Evolutionary conservation across 768 basidiomycete species (phyloP).

Genomic region (Lentinus tigrinus): DNA sequence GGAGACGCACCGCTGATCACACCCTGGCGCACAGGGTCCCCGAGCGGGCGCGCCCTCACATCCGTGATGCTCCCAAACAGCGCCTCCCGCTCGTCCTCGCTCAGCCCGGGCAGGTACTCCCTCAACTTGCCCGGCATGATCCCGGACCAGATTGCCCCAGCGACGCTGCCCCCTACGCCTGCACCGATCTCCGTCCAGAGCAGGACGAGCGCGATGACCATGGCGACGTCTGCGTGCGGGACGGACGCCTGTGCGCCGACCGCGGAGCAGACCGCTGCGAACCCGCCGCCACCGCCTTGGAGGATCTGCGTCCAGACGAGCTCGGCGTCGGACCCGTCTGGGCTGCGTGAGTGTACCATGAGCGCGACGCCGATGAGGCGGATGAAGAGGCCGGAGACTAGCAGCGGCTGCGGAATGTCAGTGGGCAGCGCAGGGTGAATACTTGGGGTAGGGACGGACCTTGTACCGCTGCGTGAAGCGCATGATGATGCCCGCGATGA

Average conservation of each 20-base stretch:
- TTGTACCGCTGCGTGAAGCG: constrained; percentile 47
- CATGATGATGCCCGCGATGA: constrained; percentile 49
- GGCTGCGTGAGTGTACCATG: constrained; percentile 27
- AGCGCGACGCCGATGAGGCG: constrained; percentile 31
- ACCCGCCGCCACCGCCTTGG: constrained; percentile 50
- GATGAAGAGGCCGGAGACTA: constrained; percentile 37
- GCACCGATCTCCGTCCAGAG: constrained; percentile 45
- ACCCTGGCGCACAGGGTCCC: constrained; percentile 15
- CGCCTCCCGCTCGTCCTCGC: constrained; percentile 5
- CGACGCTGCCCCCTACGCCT: constrained; percentile 40
- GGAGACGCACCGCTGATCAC: constrained; percentile 14
- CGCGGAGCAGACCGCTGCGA: constrained; percentile 42
- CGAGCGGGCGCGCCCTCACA: constrained; percentile 10
- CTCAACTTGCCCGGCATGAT: constrained; percentile 25
- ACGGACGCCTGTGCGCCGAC: constrained; percentile 47
- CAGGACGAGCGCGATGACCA: constrained; percentile 42
- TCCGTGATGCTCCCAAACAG: constrained; percentile 18
- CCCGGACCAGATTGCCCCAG: constrained; percentile 22
- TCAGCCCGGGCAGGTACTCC: constrained; percentile 22
- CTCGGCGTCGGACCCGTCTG: constrained; percentile 26
- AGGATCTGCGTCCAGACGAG: constrained; percentile 49
- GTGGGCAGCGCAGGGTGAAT: background rate
- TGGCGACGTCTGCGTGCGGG: constrained; percentile 46
- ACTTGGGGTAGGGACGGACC: background rate
- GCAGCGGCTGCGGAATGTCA: constrained; percentile 26